Conservation (phyloP, 2,329 filamentous ascomycete genomes). For the Botrytis byssoidea region DNA sequence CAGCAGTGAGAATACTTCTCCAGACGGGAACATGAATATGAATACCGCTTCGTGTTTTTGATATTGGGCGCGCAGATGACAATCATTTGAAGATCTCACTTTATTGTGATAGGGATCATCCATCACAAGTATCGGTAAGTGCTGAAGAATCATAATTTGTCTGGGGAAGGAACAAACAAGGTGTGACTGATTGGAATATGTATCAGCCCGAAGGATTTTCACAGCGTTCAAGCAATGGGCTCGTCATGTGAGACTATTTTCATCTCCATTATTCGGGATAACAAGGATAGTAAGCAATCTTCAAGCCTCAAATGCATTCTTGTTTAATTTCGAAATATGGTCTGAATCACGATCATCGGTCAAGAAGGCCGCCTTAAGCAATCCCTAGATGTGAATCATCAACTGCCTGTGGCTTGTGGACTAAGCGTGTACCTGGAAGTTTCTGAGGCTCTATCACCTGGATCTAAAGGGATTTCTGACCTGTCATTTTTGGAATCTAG, state of each 20-base stretch:
- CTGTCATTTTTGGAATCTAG: constrained; percentile 17
- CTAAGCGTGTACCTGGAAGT: neutral
- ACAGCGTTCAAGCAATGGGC: constrained; percentile 9
- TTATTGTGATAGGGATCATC: constrained; percentile 3
- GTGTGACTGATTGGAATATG: constrained; percentile 8
- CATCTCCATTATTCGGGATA: neutral
- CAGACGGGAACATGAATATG: constrained; percentile 1
- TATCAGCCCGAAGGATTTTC: constrained; percentile 5
- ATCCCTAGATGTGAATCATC: constrained; percentile 14
- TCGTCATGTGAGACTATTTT: constrained; percentile 10
- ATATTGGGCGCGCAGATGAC: constrained; percentile 5
- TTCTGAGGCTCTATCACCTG: constrained; percentile 13
- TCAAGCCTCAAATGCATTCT: neutral
- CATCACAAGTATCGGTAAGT: neutral
- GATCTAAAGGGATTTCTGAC: constrained; percentile 17
- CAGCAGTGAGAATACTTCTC: neutral
- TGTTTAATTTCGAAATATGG: neutral
- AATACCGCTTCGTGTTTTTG: neutral
- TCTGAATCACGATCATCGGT: constrained; percentile 3
- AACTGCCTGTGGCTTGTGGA: constrained; percentile 10
- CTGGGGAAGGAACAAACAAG: neutral
- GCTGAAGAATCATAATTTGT: constrained; percentile 7
- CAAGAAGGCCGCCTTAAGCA: constrained; percentile 18
- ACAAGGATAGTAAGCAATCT: constrained; percentile 3
- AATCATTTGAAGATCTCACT: constrained; percentile 8